Base-by-base conservation (phyloP, 495 filamentous ascomycete genomes). In the Chaetomium cochliodes region DNA sequence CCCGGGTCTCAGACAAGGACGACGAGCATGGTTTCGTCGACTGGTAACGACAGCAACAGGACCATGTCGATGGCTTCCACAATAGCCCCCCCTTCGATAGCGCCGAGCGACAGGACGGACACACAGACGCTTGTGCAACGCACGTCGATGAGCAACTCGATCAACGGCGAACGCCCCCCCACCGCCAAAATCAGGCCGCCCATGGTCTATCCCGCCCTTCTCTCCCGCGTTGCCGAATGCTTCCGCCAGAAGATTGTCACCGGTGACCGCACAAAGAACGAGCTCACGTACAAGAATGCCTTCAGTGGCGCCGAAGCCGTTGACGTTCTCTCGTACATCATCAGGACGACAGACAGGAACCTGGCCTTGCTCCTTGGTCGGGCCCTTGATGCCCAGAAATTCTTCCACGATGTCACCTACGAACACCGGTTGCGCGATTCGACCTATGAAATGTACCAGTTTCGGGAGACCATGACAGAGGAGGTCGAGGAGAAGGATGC, bases 401-500 rank as follows among this genome's bases (percentile, higher is more conserved):
- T 98, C 76, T 99, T 99, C 74, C 96, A 98, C 75, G 96, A 99
- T 84, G 96, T 98, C 47, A 97, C 93, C 5, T 99, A 99, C 75
- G 93, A 96, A 65, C 96, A 99, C 73, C 86, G 96, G 54, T 79
- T 99, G 61, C 88, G 96, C 69, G 96, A 99, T 78, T 93, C 92
- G 8, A 80, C 86, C 13, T 86, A 85, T 50, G 96, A 99, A 74
- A 88, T 99, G 67, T 99, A 97, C 76, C 93, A 97, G 73, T 99
- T 99, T 76, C 87, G 90, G 63, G 93, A 97, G 75, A 96, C 90
- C 12, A 82, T 97, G 70, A 86, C 91, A 73, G 93, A 98, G 67
- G 93, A 97, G 55, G 79, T 85, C 8, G 82, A 86, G 50, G 86
- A 90, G 47, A 88, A 88, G 25, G 76, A 78, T 6, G 86, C 92